These are phyloP conservation scores for Irpex sp. DNA, from an alignment of 1,284 basidiomycete species.

Conservation along the genomic window DNA sequence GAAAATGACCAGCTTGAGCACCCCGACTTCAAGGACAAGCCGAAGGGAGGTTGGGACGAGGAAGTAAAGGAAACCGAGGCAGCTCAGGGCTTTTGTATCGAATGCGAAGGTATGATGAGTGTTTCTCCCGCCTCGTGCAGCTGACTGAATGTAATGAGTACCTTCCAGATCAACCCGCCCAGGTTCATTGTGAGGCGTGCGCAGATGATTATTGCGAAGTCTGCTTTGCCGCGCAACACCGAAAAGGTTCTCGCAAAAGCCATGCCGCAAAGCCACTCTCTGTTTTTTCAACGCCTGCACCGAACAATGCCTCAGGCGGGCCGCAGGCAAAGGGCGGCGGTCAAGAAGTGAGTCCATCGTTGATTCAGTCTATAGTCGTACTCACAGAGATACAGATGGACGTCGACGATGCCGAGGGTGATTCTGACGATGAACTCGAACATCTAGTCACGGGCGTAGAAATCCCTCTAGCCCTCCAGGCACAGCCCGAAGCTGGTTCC, in stretches of 20 bases:
- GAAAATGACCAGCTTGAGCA: slow-evolving; percentile 60
- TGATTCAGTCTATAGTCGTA: background rate
- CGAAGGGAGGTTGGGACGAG: slow-evolving; percentile 60
- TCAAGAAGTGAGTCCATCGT: slow-evolving; percentile 18
- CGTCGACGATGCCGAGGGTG: slow-evolving; percentile 40
- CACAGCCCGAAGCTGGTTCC: slow-evolving; percentile 53
- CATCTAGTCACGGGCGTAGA: slow-evolving; percentile 26
- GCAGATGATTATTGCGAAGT: slow-evolving; percentile 75
- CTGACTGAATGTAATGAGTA: background rate
- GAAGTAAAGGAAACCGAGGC: slow-evolving; percentile 45
- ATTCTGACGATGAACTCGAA: slow-evolving; percentile 41
- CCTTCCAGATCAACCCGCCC: slow-evolving; percentile 71
- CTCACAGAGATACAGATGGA: slow-evolving; percentile 39
- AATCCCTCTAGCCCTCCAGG: slow-evolving; percentile 32
- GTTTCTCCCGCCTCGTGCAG: background rate
- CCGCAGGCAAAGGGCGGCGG: slow-evolving; percentile 17
- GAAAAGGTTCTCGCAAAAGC: slow-evolving; percentile 70
- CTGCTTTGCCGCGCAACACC: slow-evolving; percentile 77
- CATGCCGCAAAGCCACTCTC: slow-evolving; percentile 55
- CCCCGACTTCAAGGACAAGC: slow-evolving; percentile 34
- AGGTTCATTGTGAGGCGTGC: slow-evolving; percentile 68
- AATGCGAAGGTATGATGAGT: slow-evolving; percentile 71
- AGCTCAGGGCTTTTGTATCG: slow-evolving; percentile 69
- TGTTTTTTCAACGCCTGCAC: slow-evolving; percentile 16
- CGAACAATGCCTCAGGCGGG: too few species aligned